A percentile compares a stretch with the other conserved stretches of the same genome.
phyloP scores from a whole-genome alignment of 2,329 filamentous ascomycete genomes.

The Neonectria sp. region DNA sequence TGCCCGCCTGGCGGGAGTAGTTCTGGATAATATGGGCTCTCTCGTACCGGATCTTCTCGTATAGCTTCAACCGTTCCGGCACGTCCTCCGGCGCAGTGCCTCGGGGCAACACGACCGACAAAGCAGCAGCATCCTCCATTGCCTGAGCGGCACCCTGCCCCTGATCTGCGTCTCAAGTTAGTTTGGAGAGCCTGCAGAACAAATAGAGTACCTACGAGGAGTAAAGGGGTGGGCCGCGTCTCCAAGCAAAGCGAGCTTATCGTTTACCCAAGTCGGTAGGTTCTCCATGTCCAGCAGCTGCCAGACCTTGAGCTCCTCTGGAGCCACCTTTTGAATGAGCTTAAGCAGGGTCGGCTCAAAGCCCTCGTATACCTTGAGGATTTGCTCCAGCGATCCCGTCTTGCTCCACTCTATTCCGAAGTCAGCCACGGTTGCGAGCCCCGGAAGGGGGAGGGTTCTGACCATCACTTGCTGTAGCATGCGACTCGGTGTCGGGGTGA shows the following conservation, averaged over 20 bases:
- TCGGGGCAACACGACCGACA: conserved; percentile 69
- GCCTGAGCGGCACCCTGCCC: conserved; percentile 69
- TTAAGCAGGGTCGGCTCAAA: conserved; percentile 60
- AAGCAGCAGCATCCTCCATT: conserved; percentile 76
- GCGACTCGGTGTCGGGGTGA: conserved; percentile 56
- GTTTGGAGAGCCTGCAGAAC: background rate
- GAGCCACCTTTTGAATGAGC: conserved; percentile 60
- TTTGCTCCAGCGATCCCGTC: conserved; percentile 56
- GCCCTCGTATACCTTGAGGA: conserved; percentile 57
- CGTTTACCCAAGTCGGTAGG: conserved; percentile 69
- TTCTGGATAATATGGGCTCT: conserved; percentile 72
- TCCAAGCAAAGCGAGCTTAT: conserved; percentile 72
- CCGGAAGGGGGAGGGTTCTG: background rate
- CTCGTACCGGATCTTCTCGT: conserved; percentile 70
- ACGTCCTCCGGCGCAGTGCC: conserved; percentile 63
- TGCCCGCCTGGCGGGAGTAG: conserved; percentile 67
- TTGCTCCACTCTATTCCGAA: conserved; percentile 34
- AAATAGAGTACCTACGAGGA: conserved; percentile 53
- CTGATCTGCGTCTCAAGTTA: conserved; percentile 33
- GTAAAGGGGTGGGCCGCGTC: conserved; percentile 80
- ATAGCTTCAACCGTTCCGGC: conserved; percentile 70
- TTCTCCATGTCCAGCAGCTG: conserved; percentile 74
- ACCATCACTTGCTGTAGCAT: conserved; percentile 31
- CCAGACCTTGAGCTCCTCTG: conserved; percentile 68
- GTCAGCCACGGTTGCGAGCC: conserved; percentile 1